Evolutionary conservation across 1,139 yeast species (phyloP).

Genomic region (Geotrichum cucujoidarum): DNA sequence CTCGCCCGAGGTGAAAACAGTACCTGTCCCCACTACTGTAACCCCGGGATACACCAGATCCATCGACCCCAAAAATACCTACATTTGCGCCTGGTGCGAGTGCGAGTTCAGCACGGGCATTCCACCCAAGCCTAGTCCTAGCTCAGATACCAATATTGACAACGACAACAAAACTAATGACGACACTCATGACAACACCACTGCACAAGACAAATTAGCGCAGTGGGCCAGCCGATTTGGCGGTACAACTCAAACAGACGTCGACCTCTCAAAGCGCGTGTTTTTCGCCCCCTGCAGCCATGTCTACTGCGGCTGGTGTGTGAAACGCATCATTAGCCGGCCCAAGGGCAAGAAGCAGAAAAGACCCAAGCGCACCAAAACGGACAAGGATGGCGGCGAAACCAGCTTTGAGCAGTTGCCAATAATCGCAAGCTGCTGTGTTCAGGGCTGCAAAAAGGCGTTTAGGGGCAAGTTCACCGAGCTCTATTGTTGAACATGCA

Average conservation of each 20-base stretch:
- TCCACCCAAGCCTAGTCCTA: constrained; percentile 41
- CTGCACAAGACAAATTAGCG: too few species aligned
- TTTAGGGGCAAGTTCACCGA: constrained; percentile 26
- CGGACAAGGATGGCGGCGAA: neutral
- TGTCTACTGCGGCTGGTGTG: constrained; percentile 81
- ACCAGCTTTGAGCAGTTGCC: neutral
- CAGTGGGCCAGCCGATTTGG: constrained; percentile 32
- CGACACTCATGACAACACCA: constrained; percentile 38
- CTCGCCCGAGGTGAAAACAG: neutral
- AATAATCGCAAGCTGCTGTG: constrained; percentile 17
- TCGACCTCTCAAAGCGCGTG: constrained; percentile 59
- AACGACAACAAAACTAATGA: neutral
- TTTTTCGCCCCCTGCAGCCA: constrained; percentile 78
- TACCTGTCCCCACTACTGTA: constrained; percentile 4
- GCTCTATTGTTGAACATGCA: constrained; percentile 27
- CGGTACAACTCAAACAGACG: constrained; percentile 50
- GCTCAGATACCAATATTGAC: too few species aligned
- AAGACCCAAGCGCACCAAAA: neutral
- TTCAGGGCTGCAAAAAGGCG: constrained; percentile 24
- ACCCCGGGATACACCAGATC: constrained; percentile 9
- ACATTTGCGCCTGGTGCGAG: constrained; percentile 65
- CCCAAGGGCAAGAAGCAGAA: constrained; percentile 8
- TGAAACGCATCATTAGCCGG: constrained; percentile 44
- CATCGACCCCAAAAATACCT: constrained; percentile 2
- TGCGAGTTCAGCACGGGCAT: constrained; percentile 66